Conservation (phyloP, 257 asterid genomes). For the Linderniella brevidens region DNA sequence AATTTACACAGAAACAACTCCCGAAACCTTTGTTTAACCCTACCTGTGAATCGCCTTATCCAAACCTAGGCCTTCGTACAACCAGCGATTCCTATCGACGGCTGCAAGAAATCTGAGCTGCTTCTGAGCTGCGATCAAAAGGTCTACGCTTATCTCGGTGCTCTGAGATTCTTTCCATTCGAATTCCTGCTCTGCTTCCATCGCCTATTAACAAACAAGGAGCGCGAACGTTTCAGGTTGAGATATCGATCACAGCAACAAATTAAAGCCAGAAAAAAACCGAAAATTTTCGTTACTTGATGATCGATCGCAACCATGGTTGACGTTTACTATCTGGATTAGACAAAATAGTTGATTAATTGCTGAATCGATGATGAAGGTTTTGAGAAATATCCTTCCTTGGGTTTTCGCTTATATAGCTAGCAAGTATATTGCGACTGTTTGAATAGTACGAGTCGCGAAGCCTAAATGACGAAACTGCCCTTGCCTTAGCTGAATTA, state of each 20-base stretch:
- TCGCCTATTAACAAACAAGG: slow-evolving; percentile 25
- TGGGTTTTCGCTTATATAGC: no score
- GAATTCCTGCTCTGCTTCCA: slow-evolving; percentile 57
- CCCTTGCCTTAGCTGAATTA: no score
- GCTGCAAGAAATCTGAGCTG: slow-evolving; percentile 72
- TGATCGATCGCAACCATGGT: no score
- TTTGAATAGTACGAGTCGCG: no score
- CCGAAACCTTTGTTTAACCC: not conserved
- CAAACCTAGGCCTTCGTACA: slow-evolving; percentile 47
- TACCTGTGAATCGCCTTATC: slow-evolving; percentile 64
- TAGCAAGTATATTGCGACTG: no score
- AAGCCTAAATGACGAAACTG: not conserved
- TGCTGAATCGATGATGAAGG: no score
- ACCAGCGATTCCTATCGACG: slow-evolving; percentile 81
- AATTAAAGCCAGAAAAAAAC: no score
- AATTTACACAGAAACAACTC: not conserved
- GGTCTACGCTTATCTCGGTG: slow-evolving; percentile 45
- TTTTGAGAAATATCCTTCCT: no score
- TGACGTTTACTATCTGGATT: no score
- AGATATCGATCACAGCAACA: no score
- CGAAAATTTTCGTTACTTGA: no score
- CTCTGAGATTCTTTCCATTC: slow-evolving; percentile 87
- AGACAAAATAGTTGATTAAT: no score
- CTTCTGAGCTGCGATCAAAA: slow-evolving; percentile 55
- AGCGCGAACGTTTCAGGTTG: not conserved